A percentile compares a stretch with the other conserved stretches of the same genome.
Conservation (phyloP, 805 yeast genomes). For the Danielozyma ontarioensis region DNA sequence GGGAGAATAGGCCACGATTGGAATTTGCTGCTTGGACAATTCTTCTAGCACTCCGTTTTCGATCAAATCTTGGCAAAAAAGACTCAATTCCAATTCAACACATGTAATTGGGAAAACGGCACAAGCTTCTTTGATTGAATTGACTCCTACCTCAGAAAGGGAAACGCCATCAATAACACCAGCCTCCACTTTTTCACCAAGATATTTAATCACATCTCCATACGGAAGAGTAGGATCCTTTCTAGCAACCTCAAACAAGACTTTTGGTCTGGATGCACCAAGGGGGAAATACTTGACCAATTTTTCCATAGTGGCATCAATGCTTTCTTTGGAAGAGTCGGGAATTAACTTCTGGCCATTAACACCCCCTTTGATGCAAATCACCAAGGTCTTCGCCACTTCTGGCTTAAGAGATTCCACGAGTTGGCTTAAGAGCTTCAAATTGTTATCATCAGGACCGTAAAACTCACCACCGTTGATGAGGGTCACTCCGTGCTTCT, state of each 20-base stretch:
- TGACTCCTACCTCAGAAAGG: constrained; percentile 65
- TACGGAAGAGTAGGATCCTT: constrained; percentile 52
- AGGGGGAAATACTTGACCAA: constrained; percentile 25
- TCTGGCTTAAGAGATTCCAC: constrained; percentile 51
- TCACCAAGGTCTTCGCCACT: constrained; percentile 45
- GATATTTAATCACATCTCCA: constrained; percentile 52
- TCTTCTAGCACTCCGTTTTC: constrained; percentile 59
- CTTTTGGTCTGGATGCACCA: constrained; percentile 25
- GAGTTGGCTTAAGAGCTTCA: constrained; percentile 54
- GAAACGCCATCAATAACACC: constrained; percentile 71
- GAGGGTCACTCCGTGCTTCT: constrained; percentile 47
- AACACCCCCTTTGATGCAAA: constrained; percentile 67
- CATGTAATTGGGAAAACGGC: constrained; percentile 53
- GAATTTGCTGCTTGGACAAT: constrained; percentile 53
- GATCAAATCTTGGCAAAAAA: constrained; percentile 59
- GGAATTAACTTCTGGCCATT: constrained; percentile 38
- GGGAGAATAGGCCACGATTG: constrained; percentile 80
- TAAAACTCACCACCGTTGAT: constrained; percentile 80
- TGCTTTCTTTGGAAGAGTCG: constrained; percentile 43
- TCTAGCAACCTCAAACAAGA: constrained; percentile 66
- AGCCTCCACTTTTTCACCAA: constrained; percentile 53
- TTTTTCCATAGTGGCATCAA: constrained; percentile 45
- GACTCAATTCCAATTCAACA: constrained; percentile 76
- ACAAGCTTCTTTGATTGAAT: constrained; percentile 55
- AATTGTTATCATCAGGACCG: constrained; percentile 49